Evolutionary conservation across 1,139 yeast species (phyloP).

Genomic region (Pichia sp.): DNA sequence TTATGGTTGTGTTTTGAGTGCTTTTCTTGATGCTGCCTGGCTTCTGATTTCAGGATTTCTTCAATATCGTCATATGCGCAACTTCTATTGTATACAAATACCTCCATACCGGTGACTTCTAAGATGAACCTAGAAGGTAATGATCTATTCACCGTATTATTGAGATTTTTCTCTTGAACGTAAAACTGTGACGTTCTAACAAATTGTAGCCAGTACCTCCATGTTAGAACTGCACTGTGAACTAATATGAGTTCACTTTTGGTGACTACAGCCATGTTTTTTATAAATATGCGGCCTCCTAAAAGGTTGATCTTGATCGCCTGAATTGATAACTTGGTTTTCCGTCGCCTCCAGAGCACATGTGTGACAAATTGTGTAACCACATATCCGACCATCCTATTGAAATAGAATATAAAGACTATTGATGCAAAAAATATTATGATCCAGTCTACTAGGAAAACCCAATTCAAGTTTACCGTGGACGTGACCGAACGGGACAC

Average conservation of each 20-base stretch:
- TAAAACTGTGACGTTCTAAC: conserved; percentile 46
- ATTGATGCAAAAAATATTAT: conserved; percentile 59
- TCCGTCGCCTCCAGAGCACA: conserved; percentile 58
- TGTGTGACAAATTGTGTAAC: conserved; percentile 49
- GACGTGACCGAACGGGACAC: conserved; percentile 28
- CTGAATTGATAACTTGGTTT: conserved; percentile 60
- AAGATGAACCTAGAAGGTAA: conserved; percentile 60
- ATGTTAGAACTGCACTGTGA: conserved; percentile 68
- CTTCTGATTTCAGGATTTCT: conserved; percentile 28
- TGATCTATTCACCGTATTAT: conserved; percentile 38
- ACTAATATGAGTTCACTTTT: conserved; percentile 67
- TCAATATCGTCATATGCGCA: conserved; percentile 68
- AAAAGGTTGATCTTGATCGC: conserved; percentile 70
- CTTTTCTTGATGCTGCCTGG: conserved; percentile 11
- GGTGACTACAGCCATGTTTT: conserved; percentile 67
- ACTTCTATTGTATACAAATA: conserved; percentile 75
- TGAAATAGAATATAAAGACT: conserved; percentile 69
- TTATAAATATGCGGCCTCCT: conserved; percentile 79
- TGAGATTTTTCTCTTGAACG: conserved; percentile 26
- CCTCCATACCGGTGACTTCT: conserved; percentile 70
- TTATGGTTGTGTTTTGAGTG: conserved; percentile 3
- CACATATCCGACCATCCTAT: conserved; percentile 63
- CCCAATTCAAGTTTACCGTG: conserved; percentile 46
- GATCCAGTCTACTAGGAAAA: conserved; percentile 79
- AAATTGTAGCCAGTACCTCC: conserved; percentile 81